Evolutionary conservation across 495 filamentous ascomycete species (phyloP).

Genomic region (Hypoxylon cercidicola): DNA sequence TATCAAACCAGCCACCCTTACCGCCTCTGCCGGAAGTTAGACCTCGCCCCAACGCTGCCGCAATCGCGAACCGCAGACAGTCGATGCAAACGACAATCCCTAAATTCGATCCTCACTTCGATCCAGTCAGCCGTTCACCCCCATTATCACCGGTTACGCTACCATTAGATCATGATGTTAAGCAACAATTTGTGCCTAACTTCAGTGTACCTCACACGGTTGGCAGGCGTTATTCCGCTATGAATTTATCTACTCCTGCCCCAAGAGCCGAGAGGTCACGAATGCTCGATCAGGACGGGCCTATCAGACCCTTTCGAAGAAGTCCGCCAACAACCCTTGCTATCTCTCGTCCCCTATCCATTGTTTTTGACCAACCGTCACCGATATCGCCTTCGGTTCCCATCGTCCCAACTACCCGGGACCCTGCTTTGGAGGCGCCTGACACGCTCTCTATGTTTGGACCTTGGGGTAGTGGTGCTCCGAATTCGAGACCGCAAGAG

Average conservation of each 20-base stretch:
- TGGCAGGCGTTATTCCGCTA: conserved; percentile 54
- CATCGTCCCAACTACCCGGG: conserved; percentile 4
- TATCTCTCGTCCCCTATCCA: conserved; percentile 58
- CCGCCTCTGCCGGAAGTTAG: conserved; percentile 46
- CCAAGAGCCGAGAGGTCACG: conserved; percentile 22
- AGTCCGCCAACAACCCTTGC: conserved; percentile 54
- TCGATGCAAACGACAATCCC: conserved; percentile 63
- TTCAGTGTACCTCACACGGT: conserved; percentile 60
- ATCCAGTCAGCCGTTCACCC: conserved; percentile 26
- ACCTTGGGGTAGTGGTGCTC: conserved; percentile 24
- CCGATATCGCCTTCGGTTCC: conserved; percentile 43
- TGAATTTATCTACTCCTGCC: conserved; percentile 33
- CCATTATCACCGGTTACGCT: conserved; percentile 6
- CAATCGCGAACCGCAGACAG: conserved; percentile 62
- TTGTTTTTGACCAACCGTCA: conserved; percentile 61
- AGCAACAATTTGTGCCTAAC: conserved; percentile 49
- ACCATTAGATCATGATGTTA: conserved; percentile 27
- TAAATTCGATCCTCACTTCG: conserved; percentile 49
- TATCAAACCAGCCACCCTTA: conserved; percentile 21
- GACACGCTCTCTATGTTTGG: conserved; percentile 45
- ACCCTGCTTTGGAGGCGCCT: conserved; percentile 30
- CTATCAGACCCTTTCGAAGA: conserved; percentile 45
- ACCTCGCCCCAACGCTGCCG: conserved; percentile 61
- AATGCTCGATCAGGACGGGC: conserved; percentile 25
- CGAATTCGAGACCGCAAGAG: conserved; percentile 18